A percentile compares a stretch with the other conserved stretches of the same genome.
Conservation (phyloP, 2,329 filamentous ascomycete genomes). For the Parastagonospora avenae region DNA sequence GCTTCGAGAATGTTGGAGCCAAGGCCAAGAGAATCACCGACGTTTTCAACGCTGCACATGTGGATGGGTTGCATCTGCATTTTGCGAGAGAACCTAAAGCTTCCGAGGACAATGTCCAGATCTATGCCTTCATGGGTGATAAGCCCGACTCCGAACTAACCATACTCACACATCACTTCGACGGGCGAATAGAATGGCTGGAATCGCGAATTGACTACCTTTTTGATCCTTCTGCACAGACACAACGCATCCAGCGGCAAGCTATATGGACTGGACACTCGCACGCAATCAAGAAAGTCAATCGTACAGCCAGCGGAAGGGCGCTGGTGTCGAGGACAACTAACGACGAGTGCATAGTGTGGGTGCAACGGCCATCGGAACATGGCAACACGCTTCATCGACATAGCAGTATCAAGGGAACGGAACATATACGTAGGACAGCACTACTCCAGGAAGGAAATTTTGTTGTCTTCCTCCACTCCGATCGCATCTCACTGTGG, state of each 20-base stretch:
- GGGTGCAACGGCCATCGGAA: conserved; percentile 68
- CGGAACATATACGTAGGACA: conserved; percentile 77
- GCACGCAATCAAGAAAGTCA: conserved; percentile 79
- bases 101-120: conserved; percentile 65
- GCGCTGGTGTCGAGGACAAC: conserved; percentile 81
- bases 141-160: conserved; percentile 67
- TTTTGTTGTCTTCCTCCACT: conserved; percentile 80
- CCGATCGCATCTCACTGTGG: conserved; percentile 75
- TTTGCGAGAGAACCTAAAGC: conserved; percentile 41
- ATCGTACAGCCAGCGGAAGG: conserved; percentile 80
- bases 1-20: conserved; percentile 81
- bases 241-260: conserved; percentile 64
- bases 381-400: conserved; percentile 63
- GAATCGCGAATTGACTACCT: conserved; percentile 78
- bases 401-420: conserved; percentile 70
- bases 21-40: conserved; percentile 68
- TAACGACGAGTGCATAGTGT: conserved; percentile 79
- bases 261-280: conserved; percentile 85
- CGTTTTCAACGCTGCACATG: conserved; percentile 85
- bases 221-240: conserved; percentile 71
- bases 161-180: conserved; percentile 81
- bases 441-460: conserved; percentile 77
- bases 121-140: conserved; percentile 73
- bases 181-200: conserved; percentile 83
- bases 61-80: conserved; percentile 61